phyloP scores from a whole-genome alignment of 768 basidiomycete genomes.

The Phallus indusiatus region DNA sequence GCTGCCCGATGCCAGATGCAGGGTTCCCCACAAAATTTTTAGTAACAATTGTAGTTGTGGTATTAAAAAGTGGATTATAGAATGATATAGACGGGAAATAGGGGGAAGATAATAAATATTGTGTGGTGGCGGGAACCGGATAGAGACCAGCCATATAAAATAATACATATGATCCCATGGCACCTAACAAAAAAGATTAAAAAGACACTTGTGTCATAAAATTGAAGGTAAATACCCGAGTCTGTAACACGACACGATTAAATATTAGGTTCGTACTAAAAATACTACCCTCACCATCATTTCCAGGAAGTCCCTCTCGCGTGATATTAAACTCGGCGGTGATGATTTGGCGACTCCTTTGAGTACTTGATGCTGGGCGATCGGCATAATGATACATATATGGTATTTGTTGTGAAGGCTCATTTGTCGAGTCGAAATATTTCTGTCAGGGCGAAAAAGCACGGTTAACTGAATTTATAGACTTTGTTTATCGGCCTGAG shows the following conservation, averaged over 20 bases:
- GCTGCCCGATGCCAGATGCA: conserved; percentile 36
- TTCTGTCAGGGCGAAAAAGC: conserved; percentile 21
- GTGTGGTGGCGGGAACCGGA: conserved; percentile 51
- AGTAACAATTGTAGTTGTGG: conserved; percentile 45
- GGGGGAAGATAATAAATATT: conserved; percentile 51
- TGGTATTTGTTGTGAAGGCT: conserved; percentile 59
- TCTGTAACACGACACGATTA: conserved; percentile 1
- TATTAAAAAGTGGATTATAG: conserved; percentile 48
- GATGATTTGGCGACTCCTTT: conserved; percentile 45
- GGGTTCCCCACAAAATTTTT: conserved; percentile 47
- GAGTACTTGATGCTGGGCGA: conserved; percentile 48
- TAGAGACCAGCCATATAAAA: conserved; percentile 56
- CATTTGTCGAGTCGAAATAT: conserved; percentile 55
- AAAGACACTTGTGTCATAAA: not conserved
- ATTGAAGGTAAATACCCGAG: conserved; percentile 11
- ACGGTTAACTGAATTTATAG: not conserved
- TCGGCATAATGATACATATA: conserved; percentile 66
- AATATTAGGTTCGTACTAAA: not conserved
- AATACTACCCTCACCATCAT: conserved; percentile 38
- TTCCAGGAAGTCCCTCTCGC: conserved; percentile 49
- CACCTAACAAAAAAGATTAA: conserved; percentile 27
- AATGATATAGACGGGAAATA: conserved; percentile 54
- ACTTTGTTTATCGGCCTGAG: too few relatives aligned
- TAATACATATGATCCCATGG: conserved; percentile 52
- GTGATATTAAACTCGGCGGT: conserved; percentile 48